A percentile compares a stretch with the other conserved stretches of the same genome.
These are phyloP conservation scores for Penicillium salamii DNA, from an alignment of 495 filamentous ascomycete species.

Conservation along the genomic window DNA sequence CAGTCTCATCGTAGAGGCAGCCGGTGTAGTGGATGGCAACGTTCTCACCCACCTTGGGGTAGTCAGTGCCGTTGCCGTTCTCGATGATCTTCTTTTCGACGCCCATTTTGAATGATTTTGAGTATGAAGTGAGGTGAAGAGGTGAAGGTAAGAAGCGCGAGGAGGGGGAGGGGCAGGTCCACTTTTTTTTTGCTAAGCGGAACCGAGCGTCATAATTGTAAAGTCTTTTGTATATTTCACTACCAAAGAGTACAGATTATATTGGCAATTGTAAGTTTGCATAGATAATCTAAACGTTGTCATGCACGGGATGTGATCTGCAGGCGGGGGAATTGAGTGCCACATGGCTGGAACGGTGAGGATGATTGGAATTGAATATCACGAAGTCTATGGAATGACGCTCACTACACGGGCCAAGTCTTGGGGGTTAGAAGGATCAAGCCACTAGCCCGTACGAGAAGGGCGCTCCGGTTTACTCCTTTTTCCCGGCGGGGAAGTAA, in stretches of 20 bases:
- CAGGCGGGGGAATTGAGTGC: too few species aligned
- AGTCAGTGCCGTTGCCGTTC: slow-evolving; percentile 49
- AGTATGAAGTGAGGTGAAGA: not conserved
- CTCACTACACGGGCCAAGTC: too few species aligned
- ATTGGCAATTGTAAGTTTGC: too few species aligned
- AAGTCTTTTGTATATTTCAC: too few species aligned
- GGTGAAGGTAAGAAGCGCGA: not conserved
- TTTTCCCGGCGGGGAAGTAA: not conserved
- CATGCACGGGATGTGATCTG: too few species aligned
- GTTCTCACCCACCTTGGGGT: slow-evolving; percentile 60
- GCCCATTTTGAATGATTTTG: slow-evolving; percentile 49
- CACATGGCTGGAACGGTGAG: too few species aligned
- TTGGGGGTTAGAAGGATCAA: too few species aligned
- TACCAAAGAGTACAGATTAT: too few species aligned
- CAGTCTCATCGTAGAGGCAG: slow-evolving; percentile 65
- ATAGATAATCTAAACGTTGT: too few species aligned
- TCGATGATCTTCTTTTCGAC: slow-evolving; percentile 46
- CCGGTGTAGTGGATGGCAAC: slow-evolving; percentile 85
- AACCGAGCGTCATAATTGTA: not conserved
- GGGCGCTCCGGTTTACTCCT: not conserved
- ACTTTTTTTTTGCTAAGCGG: not conserved
- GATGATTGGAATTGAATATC: too few species aligned
- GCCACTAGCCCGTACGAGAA: too few species aligned
- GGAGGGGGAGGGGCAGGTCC: not conserved
- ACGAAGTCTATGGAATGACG: too few species aligned